These are phyloP conservation scores for Xylaria grammica DNA, from an alignment of 495 filamentous ascomycete genomes.

Conservation along the genomic window DNA sequence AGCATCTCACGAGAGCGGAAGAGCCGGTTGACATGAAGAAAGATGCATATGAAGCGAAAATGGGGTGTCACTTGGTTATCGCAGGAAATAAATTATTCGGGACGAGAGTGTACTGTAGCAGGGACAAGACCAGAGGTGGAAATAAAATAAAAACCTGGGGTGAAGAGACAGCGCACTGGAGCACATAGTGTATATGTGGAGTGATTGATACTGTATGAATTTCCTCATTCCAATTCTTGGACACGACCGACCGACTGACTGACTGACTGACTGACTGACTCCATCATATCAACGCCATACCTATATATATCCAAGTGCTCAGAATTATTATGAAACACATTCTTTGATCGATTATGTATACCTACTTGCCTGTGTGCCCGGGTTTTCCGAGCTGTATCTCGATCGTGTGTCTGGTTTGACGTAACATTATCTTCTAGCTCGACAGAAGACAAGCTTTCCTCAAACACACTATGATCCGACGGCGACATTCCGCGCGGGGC, in stretches of 20 bases:
- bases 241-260: too few species aligned
- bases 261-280: too few species aligned
- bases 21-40: too few species aligned
- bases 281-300: not conserved
- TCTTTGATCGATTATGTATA: not conserved
- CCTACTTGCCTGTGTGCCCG: not conserved
- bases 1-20: too few species aligned
- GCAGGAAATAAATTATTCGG: too few species aligned
- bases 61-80: too few species aligned
- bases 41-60: too few species aligned
- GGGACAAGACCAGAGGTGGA: too few species aligned
- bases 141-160: not conserved
- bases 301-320: not conserved
- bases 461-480: not conserved
- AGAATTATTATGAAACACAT: not conserved
- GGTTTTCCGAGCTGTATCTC: not conserved
- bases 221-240: too few species aligned
- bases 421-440: not conserved
- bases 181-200: not conserved
- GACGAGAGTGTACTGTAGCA: too few species aligned
- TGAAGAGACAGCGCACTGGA: not conserved
- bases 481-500: slow-evolving; percentile 17
- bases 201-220: too few species aligned
- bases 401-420: not conserved
- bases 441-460: not conserved